Evolutionary conservation across 139 green algal species (phyloP), one percentile per base, ranked within the genome.

Genomic region (Limnomonas spitsbergensis): DNA sequence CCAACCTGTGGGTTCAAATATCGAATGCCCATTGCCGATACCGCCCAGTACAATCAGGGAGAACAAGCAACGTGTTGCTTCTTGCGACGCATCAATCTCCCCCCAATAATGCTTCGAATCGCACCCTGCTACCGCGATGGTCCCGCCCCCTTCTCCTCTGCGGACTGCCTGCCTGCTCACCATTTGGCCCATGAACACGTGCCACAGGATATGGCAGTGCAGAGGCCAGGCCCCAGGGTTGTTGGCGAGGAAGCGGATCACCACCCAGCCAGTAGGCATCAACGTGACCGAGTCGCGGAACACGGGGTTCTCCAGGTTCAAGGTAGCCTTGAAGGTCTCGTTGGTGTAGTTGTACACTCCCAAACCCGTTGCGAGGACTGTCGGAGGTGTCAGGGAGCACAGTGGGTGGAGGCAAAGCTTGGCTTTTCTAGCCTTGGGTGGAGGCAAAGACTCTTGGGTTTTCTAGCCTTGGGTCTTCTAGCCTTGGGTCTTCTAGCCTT

Each of bases 191-290:
- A 94, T 94, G 71, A 81, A 81, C 73, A 83, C 20, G 53, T 94
- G 90, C 75, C 76, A 86, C 14, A 83, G 4, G 26, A 90, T 85
- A 77, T 93, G 89, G 77, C 89, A 93, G 71, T 93, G 89, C 32
- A 89, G 73, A 6, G 88, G 77, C 86, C 87, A 92, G 1, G 85
- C 2, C 20, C 88, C 88, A 27, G 86, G 86, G 79, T 85, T 85
- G 66, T 82, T 42, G 14, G 71, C 72, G 35, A 79, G 9, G 67
- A 86, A 86, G 27, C 88, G 78, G 31, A 90, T 67, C n/a, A 77
- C 78, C 53, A 75, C 39, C 83, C 83, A 90, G 56, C 81, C 81
- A 29, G 14, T 20, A 14, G 47, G 14, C 47, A 42, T 53, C 52
- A 90, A n/a, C 9, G 67, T 90, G 47, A 76, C 71, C 14, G 84